Percentiles rank a stretch among this genome's conserved stretches.
Conservation (phyloP, 352 stramenopile genomes). For the Pythium monospermum region DNA sequence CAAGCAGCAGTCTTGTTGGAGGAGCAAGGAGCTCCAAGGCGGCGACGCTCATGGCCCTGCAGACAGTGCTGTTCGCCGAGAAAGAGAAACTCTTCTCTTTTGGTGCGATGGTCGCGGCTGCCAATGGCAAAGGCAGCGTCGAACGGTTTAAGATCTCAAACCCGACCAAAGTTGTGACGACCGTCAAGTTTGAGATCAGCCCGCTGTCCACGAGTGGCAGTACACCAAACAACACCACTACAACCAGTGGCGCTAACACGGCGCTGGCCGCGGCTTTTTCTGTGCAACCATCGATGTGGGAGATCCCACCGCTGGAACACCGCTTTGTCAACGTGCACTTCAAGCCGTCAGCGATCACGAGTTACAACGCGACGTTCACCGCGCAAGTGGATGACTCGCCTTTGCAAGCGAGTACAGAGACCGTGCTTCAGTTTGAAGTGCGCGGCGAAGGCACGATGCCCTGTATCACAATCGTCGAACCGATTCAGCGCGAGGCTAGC, state of each 20-base stretch:
- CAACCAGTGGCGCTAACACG: background rate
- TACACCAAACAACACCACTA: background rate
- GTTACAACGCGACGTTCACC: constrained; percentile 76
- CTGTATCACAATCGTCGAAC: constrained; percentile 86
- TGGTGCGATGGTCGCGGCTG: constrained; percentile 67
- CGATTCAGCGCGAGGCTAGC: constrained; percentile 49
- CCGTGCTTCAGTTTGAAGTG: constrained; percentile 86
- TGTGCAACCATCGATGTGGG: constrained; percentile 87
- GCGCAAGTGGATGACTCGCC: constrained; percentile 82
- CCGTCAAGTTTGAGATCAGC: constrained; percentile 78
- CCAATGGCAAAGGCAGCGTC: constrained; percentile 66
- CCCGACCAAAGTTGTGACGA: constrained; percentile 91
- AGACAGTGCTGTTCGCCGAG: constrained; percentile 78
- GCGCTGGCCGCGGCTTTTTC: constrained; percentile 45
- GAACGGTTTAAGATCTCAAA: constrained; percentile 95
- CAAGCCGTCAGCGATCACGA: constrained; percentile 80
- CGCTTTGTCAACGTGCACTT: constrained; percentile 94
- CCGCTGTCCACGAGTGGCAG: background rate
- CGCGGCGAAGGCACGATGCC: constrained; percentile 91
- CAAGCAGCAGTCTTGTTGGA: background rate
- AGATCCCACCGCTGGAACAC: constrained; percentile 93
- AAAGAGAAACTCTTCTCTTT: constrained; percentile 88
- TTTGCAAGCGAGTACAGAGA: constrained; percentile 24
- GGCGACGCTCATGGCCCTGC: constrained; percentile 24
- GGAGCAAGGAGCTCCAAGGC: background rate